phyloP scores from a whole-genome alignment of 2,329 filamentous ascomycete genomes.

The Aureobasidium sp. region DNA sequence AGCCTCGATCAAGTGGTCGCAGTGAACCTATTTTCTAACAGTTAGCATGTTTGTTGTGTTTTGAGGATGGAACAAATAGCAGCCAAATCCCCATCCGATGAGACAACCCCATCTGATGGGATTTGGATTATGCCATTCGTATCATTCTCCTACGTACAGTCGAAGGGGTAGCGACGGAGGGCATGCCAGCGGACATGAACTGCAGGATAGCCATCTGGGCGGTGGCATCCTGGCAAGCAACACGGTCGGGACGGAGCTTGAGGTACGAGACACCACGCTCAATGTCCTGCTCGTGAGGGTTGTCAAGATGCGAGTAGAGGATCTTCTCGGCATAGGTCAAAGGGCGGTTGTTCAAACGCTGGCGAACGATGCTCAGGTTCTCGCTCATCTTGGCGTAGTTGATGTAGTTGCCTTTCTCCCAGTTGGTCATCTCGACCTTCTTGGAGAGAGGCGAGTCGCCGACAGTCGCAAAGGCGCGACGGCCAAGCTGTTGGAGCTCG shows the following conservation, averaged over 20 bases:
- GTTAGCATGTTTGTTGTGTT: neutral
- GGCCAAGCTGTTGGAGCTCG: constrained; percentile 42
- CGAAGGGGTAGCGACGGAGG: constrained; percentile 83
- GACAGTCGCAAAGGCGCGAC: constrained; percentile 69
- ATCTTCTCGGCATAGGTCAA: constrained; percentile 94
- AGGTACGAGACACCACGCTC: constrained; percentile 93
- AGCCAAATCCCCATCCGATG: too few species aligned
- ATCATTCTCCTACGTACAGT: constrained; percentile 56
- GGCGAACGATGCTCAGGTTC: constrained; percentile 85
- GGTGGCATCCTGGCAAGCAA: constrained; percentile 98
- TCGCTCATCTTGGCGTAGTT: constrained; percentile 99
- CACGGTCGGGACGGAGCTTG: constrained; percentile 92
- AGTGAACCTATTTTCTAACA: constrained; percentile 31
- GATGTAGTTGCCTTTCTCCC: constrained; percentile 94
- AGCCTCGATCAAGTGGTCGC: constrained; percentile 98
- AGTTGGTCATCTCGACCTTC: constrained; percentile 98
- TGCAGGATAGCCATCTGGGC: constrained; percentile 99
- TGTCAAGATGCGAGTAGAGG: constrained; percentile 88
- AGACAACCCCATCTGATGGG: too few species aligned
- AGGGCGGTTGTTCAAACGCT: constrained; percentile 87
- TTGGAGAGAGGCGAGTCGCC: constrained; percentile 78
- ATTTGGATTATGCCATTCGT: too few species aligned
- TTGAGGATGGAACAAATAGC: too few species aligned
- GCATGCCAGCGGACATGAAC: constrained; percentile 99
- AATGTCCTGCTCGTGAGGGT: constrained; percentile 92